Percentiles rank a stretch among this genome's conserved stretches.
These are phyloP conservation scores for Volvox reticuliferus DNA, from an alignment of 139 green algal species.

Conservation along the genomic window DNA sequence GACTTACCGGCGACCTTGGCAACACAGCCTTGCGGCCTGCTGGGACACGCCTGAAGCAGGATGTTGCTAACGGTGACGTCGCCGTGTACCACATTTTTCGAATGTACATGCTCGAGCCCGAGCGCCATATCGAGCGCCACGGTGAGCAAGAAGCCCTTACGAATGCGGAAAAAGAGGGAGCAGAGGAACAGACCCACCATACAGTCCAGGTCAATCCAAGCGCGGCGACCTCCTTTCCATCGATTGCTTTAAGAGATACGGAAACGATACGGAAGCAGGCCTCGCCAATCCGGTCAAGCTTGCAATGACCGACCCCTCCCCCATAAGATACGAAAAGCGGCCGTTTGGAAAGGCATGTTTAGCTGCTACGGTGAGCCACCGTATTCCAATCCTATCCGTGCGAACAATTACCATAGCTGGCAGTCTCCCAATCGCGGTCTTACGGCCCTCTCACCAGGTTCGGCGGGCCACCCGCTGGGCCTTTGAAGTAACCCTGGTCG, in stretches of 20 bases:
- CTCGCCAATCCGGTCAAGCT: too few species aligned
- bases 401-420: too few species aligned
- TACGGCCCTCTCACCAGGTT: slow-evolving; percentile 9
- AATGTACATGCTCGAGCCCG: slow-evolving; percentile 32
- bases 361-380: too few species aligned
- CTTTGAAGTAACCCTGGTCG: slow-evolving; percentile 39
- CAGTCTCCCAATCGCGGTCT: not conserved
- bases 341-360: too few species aligned
- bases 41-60: not conserved
- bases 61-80: slow-evolving; percentile 44
- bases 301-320: too few species aligned
- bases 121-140: slow-evolving; percentile 12
- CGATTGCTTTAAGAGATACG: too few species aligned
- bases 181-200: too few species aligned
- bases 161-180: not conserved
- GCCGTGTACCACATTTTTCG: slow-evolving; percentile 41
- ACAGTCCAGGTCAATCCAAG: too few species aligned
- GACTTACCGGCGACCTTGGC: slow-evolving; percentile 35
- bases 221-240: too few species aligned
- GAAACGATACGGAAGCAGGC: too few species aligned
- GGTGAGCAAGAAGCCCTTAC: slow-evolving; percentile 2
- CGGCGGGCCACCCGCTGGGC: not conserved
- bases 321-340: too few species aligned
- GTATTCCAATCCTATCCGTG: too few species aligned
- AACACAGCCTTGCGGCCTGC: slow-evolving; percentile 20